phyloP scores from a whole-genome alignment of 2,329 filamentous ascomycete species.

The Cryoendolithus antarcticus region DNA sequence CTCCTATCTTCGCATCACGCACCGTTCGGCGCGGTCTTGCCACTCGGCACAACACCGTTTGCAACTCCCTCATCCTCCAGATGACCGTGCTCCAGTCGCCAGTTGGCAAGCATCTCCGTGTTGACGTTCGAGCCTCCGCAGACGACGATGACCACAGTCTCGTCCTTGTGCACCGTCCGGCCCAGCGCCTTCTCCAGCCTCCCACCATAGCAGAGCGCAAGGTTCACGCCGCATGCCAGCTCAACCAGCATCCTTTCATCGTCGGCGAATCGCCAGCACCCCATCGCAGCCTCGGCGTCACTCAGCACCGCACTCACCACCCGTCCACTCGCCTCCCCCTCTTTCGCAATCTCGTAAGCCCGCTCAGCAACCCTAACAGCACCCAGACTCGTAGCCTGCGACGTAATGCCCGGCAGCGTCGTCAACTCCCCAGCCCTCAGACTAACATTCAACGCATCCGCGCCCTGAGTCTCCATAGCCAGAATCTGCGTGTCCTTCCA shows the following conservation, averaged over 20 bases:
- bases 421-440: conserved; percentile 41
- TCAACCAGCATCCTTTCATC: conserved; percentile 76
- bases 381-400: conserved; percentile 62
- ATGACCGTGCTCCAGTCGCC: conserved; percentile 29
- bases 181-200: conserved; percentile 47
- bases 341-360: conserved; percentile 52
- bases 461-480: conserved; percentile 64
- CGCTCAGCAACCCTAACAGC: conserved; percentile 56
- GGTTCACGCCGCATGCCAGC: conserved; percentile 68
- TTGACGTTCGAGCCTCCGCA: conserved; percentile 55
- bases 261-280: conserved; percentile 64
- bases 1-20: too few relatives aligned
- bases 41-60: conserved; percentile 8
- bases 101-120: conserved; percentile 38
- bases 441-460: conserved; percentile 55
- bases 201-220: conserved; percentile 56
- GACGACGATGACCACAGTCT: conserved; percentile 70
- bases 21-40: conserved; percentile 5
- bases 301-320: conserved; percentile 52
- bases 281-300: conserved; percentile 69
- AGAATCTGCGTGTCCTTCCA: conserved; percentile 40
- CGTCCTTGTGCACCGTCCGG: conserved; percentile 49
- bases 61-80: conserved; percentile 9
- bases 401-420: conserved; percentile 59
- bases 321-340: conserved; percentile 25